phyloP scores from a whole-genome alignment of 768 basidiomycete genomes.

The Trametes punicea region DNA sequence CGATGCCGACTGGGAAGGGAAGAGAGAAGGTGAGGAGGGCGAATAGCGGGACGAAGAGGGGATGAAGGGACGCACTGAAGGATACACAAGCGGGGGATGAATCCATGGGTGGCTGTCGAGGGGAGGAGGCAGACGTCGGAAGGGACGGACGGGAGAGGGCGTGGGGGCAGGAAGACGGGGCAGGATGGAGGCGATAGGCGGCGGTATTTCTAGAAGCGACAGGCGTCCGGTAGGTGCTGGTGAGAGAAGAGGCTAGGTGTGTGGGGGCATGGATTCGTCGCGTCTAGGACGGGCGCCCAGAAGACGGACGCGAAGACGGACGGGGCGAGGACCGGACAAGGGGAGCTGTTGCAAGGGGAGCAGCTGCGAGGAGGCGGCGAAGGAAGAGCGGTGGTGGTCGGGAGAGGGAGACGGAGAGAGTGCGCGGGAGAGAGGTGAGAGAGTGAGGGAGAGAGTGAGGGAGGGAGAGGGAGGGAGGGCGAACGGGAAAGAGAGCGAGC shows the following conservation, averaged over 20 bases:
- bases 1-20: constrained; percentile 59
- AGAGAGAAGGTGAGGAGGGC: constrained; percentile 3
- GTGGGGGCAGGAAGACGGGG: constrained; percentile 2
- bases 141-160: not conserved
- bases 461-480: not conserved
- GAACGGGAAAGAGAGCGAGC: not conserved
- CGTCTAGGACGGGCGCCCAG: constrained; percentile 16
- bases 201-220: constrained; percentile 23
- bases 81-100: constrained; percentile 54
- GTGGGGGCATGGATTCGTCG: constrained; percentile 1
- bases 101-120: constrained; percentile 22
- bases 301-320: not conserved
- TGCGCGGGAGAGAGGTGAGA: not conserved
- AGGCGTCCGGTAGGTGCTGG: constrained; percentile 16
- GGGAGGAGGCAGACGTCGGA: constrained; percentile 3
- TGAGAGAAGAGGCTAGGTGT: constrained; percentile 2
- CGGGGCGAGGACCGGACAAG: not conserved
- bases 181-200: constrained; percentile 9
- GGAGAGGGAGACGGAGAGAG: not conserved
- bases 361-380: not conserved
- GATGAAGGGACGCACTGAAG: constrained; percentile 56
- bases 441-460: not conserved
- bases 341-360: not conserved
- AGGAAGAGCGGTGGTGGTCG: not conserved
- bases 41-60: constrained; percentile 5